Percentiles rank a stretch among this genome's conserved stretches.
Evolutionary conservation across 2,329 filamentous ascomycete species (phyloP).

Genomic region (Fusarium hostae): DNA sequence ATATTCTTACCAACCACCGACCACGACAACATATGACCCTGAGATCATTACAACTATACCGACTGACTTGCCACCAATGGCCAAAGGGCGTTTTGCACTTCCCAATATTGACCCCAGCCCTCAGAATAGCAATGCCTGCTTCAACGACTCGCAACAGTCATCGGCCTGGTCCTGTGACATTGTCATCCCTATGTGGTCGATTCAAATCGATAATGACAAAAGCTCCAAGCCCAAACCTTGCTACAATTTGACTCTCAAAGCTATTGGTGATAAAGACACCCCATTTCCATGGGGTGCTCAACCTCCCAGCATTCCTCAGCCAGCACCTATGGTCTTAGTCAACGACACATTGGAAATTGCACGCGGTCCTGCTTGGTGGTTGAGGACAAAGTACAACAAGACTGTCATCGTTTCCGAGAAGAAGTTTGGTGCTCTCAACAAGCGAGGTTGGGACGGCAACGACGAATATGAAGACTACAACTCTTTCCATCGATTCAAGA

Average conservation of each 20-base stretch:
- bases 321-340: slow-evolving; percentile 58
- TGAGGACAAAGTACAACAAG: slow-evolving; percentile 64
- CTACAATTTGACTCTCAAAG: slow-evolving; percentile 56
- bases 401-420: slow-evolving; percentile 63
- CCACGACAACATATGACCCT: slow-evolving; percentile 58
- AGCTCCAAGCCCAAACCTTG: slow-evolving; percentile 42
- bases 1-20: slow-evolving; percentile 43
- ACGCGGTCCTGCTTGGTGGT: slow-evolving; percentile 67
- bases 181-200: slow-evolving; percentile 54
- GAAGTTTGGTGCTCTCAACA: slow-evolving; percentile 47
- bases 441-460: slow-evolving; percentile 43
- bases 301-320: slow-evolving; percentile 56
- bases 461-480: slow-evolving; percentile 31
- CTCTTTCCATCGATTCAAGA: slow-evolving; percentile 33
- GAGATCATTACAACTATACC: slow-evolving; percentile 62
- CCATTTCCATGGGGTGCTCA: slow-evolving; percentile 65
- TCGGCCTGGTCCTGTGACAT: slow-evolving; percentile 73
- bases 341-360: slow-evolving; percentile 60
- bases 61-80: slow-evolving; percentile 61
- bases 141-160: slow-evolving; percentile 65
- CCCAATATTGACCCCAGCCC: slow-evolving; percentile 61
- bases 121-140: slow-evolving; percentile 64
- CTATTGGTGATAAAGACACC: slow-evolving; percentile 46
- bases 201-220: slow-evolving; percentile 52
- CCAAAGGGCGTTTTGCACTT: slow-evolving; percentile 66